Conservation (phyloP, 495 filamentous ascomycete genomes). For the Podospora appendiculata region DNA sequence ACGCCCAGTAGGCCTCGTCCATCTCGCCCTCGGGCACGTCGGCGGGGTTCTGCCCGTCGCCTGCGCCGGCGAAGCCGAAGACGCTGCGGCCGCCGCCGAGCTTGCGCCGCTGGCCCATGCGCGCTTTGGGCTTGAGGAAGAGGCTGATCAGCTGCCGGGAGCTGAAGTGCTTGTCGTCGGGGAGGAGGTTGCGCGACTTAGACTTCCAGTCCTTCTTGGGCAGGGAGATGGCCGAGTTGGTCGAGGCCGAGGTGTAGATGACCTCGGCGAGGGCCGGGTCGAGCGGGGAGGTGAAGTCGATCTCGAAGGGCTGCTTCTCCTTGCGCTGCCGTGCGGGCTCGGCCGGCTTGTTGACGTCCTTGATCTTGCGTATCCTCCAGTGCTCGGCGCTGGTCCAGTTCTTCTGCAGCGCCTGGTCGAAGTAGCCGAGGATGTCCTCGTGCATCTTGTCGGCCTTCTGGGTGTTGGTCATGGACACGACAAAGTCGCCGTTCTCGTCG, state of each 20-base stretch:
- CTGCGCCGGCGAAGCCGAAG: conserved; percentile 31
- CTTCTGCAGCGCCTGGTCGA: conserved; percentile 88
- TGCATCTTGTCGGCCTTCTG: conserved; percentile 55
- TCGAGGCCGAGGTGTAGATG: conserved; percentile 76
- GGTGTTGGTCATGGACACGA: conserved; percentile 61
- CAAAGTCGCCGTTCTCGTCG: conserved; percentile 54
- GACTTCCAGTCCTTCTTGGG: conserved; percentile 94
- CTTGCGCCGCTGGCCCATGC: conserved; percentile 48
- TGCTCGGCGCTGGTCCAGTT: conserved; percentile 99
- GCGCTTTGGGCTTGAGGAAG: conserved; percentile 90
- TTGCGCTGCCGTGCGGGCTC: conserved; percentile 58
- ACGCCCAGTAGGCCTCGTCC: conserved; percentile 95
- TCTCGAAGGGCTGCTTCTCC: conserved; percentile 93
- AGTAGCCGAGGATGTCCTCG: conserved; percentile 93
- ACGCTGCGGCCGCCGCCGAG: conserved; percentile 16
- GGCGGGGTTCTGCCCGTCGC: conserved; percentile 13
- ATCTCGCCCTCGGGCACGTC: conserved; percentile 64
- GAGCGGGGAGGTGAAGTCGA: conserved; percentile 75
- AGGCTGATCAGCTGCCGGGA: conserved; percentile 79
- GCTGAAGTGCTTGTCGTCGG: conserved; percentile 98
- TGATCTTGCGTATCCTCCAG: conserved; percentile 93
- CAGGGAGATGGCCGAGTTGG: conserved; percentile 72
- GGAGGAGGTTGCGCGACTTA: conserved; percentile 84
- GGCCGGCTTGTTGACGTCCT: conserved; percentile 62
- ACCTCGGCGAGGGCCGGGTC: conserved; percentile 62